Evolutionary conservation across 768 basidiomycete species (phyloP).

Genomic region (Lactarius akahatsu): DNA sequence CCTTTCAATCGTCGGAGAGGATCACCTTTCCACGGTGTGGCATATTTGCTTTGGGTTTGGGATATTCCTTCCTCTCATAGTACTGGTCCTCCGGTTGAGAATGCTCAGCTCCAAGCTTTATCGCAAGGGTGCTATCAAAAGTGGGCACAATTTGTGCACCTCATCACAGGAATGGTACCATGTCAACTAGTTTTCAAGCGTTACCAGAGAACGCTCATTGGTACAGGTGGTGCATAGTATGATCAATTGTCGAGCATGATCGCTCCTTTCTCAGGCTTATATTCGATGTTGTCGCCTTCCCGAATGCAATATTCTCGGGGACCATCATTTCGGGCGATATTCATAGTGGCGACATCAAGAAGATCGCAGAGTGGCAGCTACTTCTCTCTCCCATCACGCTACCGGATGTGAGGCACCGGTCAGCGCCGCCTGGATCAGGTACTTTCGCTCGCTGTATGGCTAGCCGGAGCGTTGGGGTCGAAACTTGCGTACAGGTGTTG

Average conservation of each 20-base stretch:
- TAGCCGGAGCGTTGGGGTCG: too few relatives aligned
- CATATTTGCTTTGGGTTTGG: constrained; percentile 65
- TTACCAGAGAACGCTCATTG: constrained; percentile 63
- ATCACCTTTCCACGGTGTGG: constrained; percentile 65
- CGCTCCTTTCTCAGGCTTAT: constrained; percentile 48
- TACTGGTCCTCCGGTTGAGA: constrained; percentile 68
- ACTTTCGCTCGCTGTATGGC: constrained; percentile 54
- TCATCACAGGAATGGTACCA: constrained; percentile 49
- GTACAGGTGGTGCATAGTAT: constrained; percentile 72
- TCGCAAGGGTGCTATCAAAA: constrained; percentile 62
- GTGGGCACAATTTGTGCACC: constrained; percentile 36
- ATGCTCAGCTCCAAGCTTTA: constrained; percentile 70
- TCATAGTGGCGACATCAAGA: constrained; percentile 51
- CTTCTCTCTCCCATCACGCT: constrained; percentile 59
- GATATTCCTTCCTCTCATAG: constrained; percentile 58
- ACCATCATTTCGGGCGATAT: constrained; percentile 68
- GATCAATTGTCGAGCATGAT: constrained; percentile 16
- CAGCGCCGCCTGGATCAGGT: constrained; percentile 50
- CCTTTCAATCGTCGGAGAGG: constrained; percentile 60
- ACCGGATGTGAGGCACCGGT: constrained; percentile 42
- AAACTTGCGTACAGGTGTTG: too few relatives aligned
- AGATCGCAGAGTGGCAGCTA: constrained; percentile 70
- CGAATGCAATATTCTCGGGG: constrained; percentile 67
- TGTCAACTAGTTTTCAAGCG: constrained; percentile 57
- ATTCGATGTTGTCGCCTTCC: constrained; percentile 69